Evolutionary conservation across 495 filamentous ascomycete species (phyloP).

Genomic region (Aspergillus ellipticus): DNA sequence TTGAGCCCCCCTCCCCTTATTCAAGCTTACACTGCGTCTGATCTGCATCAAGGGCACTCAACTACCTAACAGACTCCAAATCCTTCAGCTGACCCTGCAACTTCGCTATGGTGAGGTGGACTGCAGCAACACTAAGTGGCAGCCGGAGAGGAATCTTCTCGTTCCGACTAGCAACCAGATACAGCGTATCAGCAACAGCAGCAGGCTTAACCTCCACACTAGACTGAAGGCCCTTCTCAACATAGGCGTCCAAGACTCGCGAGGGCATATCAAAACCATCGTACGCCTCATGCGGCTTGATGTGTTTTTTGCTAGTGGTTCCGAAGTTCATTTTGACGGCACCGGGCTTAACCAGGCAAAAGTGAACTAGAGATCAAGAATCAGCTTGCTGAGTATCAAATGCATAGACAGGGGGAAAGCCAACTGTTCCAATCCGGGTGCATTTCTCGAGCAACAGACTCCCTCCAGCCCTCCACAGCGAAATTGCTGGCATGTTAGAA

Average conservation of each 20-base stretch:
- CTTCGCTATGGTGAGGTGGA: slow-evolving; percentile 23
- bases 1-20: too few species aligned
- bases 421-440: slow-evolving; percentile 42
- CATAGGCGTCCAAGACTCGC: slow-evolving; percentile 30
- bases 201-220: slow-evolving; percentile 33
- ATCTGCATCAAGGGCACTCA: slow-evolving; percentile 14
- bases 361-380: too few species aligned
- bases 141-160: slow-evolving; percentile 39
- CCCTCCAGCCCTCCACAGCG: slow-evolving; percentile 54
- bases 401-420: too few species aligned
- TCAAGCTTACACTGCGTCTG: too few species aligned
- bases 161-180: slow-evolving; percentile 28
- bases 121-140: slow-evolving; percentile 43
- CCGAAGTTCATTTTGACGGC: slow-evolving; percentile 11
- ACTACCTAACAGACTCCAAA: slow-evolving; percentile 25
- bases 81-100: slow-evolving; percentile 22
- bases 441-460: slow-evolving; percentile 48
- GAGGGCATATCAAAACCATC: slow-evolving; percentile 15
- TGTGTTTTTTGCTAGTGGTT: background rate
- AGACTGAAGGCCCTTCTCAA: slow-evolving; percentile 24
- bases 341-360: background rate
- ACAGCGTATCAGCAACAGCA: slow-evolving; percentile 36
- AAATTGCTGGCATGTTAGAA: slow-evolving; percentile 57
- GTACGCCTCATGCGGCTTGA: slow-evolving; percentile 24
- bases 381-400: too few species aligned